Percentiles rank a stretch among this genome's conserved stretches.
phyloP scores from a whole-genome alignment of 768 basidiomycete species.

The Hygrophoropsis aurantiaca region DNA sequence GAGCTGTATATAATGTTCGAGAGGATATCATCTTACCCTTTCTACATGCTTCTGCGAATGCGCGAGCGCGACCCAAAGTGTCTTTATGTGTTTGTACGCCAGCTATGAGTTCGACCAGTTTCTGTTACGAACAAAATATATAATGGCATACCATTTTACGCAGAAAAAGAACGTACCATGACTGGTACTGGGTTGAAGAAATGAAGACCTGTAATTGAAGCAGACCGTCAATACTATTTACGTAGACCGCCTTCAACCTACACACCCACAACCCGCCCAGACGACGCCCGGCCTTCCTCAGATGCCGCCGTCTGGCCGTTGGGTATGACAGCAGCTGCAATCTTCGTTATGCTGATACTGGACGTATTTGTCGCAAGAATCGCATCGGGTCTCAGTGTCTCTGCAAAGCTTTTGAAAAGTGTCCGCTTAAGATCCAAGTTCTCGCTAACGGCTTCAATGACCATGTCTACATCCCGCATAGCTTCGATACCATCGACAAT shows the following conservation, averaged over 20 bases:
- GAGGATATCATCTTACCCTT: constrained; percentile 59
- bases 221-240: no score
- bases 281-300: constrained; percentile 58
- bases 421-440: constrained; percentile 72
- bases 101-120: constrained; percentile 93
- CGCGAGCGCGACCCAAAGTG: constrained; percentile 71
- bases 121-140: no score
- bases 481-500: constrained; percentile 60
- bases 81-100: constrained; percentile 85
- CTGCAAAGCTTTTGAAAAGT: constrained; percentile 72
- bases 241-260: no score
- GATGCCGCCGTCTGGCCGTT: constrained; percentile 56
- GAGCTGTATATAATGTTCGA: background rate
- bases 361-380: constrained; percentile 94
- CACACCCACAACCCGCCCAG: constrained; percentile 82
- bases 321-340: constrained; percentile 77
- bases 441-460: constrained; percentile 93
- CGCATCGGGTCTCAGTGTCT: constrained; percentile 64
- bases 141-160: no score
- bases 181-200: constrained; percentile 98
- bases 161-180: constrained; percentile 57
- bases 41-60: constrained; percentile 85
- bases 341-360: constrained; percentile 92
- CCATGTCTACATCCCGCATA: constrained; percentile 83
- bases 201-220: constrained; percentile 89